These are phyloP conservation scores for Ramaria sp. DNA, from an alignment of 768 basidiomycete genomes.

Conservation along the genomic window DNA sequence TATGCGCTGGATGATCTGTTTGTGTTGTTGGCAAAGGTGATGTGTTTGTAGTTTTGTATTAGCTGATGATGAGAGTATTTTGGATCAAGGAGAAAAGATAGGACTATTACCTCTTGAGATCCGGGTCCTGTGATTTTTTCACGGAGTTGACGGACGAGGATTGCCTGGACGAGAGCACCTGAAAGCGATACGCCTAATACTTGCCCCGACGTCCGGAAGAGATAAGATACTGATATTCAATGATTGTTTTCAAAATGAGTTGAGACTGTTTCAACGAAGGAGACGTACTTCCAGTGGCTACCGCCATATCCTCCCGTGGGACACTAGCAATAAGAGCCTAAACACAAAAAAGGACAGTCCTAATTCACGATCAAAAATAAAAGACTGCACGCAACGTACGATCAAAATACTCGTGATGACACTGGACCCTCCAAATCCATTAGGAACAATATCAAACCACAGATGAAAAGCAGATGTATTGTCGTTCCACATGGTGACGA, in stretches of 20 bases:
- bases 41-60: too few species aligned
- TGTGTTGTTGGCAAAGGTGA: too few species aligned
- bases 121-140: conserved; percentile 67
- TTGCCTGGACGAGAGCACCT: conserved; percentile 73
- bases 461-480: conserved; percentile 48
- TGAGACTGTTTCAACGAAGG: conserved; percentile 4
- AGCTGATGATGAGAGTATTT: too few species aligned
- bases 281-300: conserved; percentile 81
- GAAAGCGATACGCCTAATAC: conserved; percentile 88
- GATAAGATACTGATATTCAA: conserved; percentile 61
- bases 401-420: conserved; percentile 81
- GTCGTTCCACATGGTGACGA: conserved; percentile 59
- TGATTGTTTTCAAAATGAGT: neutral
- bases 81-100: too few species aligned
- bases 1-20: conserved; percentile 68
- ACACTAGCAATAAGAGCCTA: conserved; percentile 86
- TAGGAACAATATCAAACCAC: conserved; percentile 71
- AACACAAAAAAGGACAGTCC: neutral
- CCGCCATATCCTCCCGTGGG: conserved; percentile 69
- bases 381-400: conserved; percentile 45
- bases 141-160: conserved; percentile 61
- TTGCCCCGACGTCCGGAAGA: conserved; percentile 90
- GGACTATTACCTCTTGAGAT: conserved; percentile 61
- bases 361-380: neutral
- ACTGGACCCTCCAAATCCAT: conserved; percentile 77